phyloP scores from a whole-genome alignment of 1,284 basidiomycete genomes.

The Cryptococcus sp. region DNA sequence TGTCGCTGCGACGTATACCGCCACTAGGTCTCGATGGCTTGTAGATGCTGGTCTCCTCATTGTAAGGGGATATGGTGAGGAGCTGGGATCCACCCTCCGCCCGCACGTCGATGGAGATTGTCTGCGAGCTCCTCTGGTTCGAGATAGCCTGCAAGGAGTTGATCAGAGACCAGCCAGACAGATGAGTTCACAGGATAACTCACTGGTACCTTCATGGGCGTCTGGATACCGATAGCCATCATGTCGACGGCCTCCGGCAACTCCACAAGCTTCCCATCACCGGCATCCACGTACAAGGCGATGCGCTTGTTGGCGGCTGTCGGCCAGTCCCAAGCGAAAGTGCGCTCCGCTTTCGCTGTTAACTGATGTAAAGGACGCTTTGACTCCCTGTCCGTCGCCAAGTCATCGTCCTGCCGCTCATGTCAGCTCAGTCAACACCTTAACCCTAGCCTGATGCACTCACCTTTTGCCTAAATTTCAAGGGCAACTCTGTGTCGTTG shows the following conservation, averaged over 20 bases:
- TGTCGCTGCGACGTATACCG: constrained; percentile 27
- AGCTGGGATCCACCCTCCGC: constrained; percentile 86
- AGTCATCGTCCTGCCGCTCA: constrained; percentile 29
- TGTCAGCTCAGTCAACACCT: constrained; percentile 2
- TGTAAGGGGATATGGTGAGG: constrained; percentile 82
- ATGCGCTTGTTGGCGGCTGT: constrained; percentile 81
- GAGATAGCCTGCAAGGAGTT: constrained; percentile 1
- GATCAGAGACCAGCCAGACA: neutral
- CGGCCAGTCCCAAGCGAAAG: constrained; percentile 94
- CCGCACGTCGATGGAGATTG: constrained; percentile 86
- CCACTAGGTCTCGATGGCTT: constrained; percentile 64
- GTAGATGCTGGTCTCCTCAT: constrained; percentile 81
- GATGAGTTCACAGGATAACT: constrained; percentile 2
- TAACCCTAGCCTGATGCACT: constrained; percentile 18
- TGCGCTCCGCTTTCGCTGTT: constrained; percentile 23
- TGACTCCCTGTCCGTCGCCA: constrained; percentile 50
- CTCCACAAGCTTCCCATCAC: constrained; percentile 37
- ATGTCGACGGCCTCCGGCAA: constrained; percentile 78
- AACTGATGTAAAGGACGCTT: constrained; percentile 25
- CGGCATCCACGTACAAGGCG: constrained; percentile 59
- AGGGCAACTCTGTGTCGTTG: constrained; percentile 75
- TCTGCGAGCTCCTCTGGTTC: constrained; percentile 53
- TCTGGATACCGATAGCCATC: constrained; percentile 90
- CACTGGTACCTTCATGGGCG: constrained; percentile 75
- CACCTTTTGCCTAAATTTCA: constrained; percentile 76